These are phyloP conservation scores for Ammopiptanthus mongolicus DNA, from an alignment of 306 rosid species.

Conservation along the genomic window DNA sequence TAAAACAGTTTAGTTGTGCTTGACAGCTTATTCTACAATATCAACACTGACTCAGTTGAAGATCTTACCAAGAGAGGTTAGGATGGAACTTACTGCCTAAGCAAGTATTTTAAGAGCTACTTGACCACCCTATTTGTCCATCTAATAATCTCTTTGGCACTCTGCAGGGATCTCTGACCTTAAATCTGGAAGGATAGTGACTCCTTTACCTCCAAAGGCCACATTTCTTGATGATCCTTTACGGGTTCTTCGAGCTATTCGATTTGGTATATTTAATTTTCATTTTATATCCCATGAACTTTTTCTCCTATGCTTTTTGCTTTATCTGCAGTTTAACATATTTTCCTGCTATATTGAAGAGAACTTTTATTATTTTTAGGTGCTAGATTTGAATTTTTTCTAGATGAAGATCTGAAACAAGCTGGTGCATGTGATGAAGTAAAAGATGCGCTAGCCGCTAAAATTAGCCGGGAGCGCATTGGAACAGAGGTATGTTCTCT, in stretches of 20 bases:
- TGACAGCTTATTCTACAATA: constrained; percentile 85
- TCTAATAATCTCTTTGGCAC: constrained; percentile 10
- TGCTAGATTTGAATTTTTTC: constrained; percentile 71
- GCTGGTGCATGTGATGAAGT: constrained; percentile 89
- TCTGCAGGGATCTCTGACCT: constrained; percentile 70
- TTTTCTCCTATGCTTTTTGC: neutral
- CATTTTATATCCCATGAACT: neutral
- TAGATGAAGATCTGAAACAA: constrained; percentile 74
- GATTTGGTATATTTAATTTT: constrained; percentile 56
- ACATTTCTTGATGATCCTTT: constrained; percentile 95
- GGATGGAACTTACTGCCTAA: constrained; percentile 22
- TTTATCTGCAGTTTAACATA: neutral
- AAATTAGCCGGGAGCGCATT: constrained; percentile 90
- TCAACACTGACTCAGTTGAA: constrained; percentile 74
- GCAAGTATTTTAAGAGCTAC: constrained; percentile 12
- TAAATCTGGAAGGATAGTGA: constrained; percentile 78
- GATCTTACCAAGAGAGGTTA: constrained; percentile 81
- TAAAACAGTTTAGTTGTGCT: constrained; percentile 17
- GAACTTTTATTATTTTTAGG: constrained; percentile 41
- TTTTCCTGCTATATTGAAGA: constrained; percentile 14
- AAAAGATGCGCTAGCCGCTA: constrained; percentile 70
- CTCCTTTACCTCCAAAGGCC: constrained; percentile 78
- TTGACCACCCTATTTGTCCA: neutral
- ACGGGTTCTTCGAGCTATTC: constrained; percentile 91
- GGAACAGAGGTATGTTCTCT: constrained; percentile 66